These are phyloP conservation scores for Fusarium sambucinum DNA, from an alignment of 2,329 filamentous ascomycete species.

Conservation along the genomic window DNA sequence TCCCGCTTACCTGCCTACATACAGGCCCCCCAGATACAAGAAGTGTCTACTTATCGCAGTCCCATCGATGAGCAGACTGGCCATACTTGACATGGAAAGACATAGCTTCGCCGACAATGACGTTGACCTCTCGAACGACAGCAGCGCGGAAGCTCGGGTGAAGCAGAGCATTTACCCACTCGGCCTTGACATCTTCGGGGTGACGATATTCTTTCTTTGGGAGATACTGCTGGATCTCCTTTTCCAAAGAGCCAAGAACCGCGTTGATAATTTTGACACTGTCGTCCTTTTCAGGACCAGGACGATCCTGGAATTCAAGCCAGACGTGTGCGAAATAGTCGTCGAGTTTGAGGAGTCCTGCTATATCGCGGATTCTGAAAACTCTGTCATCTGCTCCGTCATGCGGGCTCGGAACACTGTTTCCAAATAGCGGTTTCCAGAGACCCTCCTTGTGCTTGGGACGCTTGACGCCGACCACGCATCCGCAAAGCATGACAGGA, in stretches of 20 bases:
- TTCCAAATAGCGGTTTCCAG: slow-evolving; percentile 29
- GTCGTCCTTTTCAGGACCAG: too few relatives aligned
- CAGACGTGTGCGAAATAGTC: slow-evolving; percentile 24
- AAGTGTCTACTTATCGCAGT: neutral
- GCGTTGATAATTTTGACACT: too few relatives aligned
- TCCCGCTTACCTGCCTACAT: neutral
- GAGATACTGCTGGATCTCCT: slow-evolving; percentile 15
- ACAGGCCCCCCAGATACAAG: too few relatives aligned
- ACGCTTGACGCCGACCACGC: slow-evolving; percentile 20
- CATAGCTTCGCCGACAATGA: slow-evolving; percentile 7
- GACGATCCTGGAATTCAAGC: too few relatives aligned
- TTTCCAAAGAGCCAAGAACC: slow-evolving; percentile 18
- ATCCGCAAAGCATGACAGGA: slow-evolving; percentile 28
- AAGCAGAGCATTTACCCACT: slow-evolving; percentile 19
- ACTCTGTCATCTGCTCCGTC: neutral
- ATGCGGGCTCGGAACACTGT: too few relatives aligned
- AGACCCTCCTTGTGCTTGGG: slow-evolving; percentile 23
- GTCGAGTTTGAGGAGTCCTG: slow-evolving; percentile 28
- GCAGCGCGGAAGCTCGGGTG: neutral
- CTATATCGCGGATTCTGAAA: slow-evolving; percentile 28
- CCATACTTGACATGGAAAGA: slow-evolving; percentile 13
- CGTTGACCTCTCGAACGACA: slow-evolving; percentile 13
- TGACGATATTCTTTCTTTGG: neutral
- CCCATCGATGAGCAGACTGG: slow-evolving; percentile 8
- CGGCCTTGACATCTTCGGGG: slow-evolving; percentile 1